A percentile compares a stretch with the other conserved stretches of the same genome.
Conservation (phyloP, 2,329 filamentous ascomycete genomes). For the Lachnellula subtilissima region DNA sequence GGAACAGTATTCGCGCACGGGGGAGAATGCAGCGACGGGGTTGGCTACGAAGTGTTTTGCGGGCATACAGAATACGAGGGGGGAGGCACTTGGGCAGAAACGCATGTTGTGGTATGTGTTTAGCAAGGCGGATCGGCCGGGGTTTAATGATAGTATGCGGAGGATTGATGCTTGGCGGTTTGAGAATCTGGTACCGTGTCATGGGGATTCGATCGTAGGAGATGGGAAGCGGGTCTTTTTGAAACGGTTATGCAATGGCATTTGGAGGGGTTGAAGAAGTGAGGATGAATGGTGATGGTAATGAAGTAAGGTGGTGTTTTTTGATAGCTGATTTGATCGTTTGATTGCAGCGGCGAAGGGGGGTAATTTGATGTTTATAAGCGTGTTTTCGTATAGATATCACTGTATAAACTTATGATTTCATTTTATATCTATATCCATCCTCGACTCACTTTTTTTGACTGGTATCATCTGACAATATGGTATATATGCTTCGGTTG, state of each 20-base stretch:
- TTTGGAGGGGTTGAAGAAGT: constrained; percentile 42
- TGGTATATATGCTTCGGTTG: too few relatives aligned
- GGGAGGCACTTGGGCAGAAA: constrained; percentile 67
- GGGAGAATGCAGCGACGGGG: constrained; percentile 50
- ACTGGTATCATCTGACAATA: too few relatives aligned
- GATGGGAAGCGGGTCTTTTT: constrained; percentile 70
- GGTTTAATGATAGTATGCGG: constrained; percentile 64
- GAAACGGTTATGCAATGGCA: constrained; percentile 81
- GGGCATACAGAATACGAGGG: constrained; percentile 55
- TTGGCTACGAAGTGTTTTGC: constrained; percentile 54
- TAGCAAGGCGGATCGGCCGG: constrained; percentile 54
- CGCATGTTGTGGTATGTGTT: constrained; percentile 76
- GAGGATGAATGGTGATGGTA: constrained; percentile 17
- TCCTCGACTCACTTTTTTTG: too few relatives aligned
- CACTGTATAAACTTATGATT: too few relatives aligned
- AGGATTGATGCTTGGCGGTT: constrained; percentile 80
- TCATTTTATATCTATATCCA: too few relatives aligned
- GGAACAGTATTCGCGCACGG: constrained; percentile 72
- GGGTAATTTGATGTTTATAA: too few relatives aligned
- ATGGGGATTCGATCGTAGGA: constrained; percentile 81
- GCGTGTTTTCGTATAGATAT: too few relatives aligned
- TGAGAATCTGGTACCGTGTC: constrained; percentile 79
- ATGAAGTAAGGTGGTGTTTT: background rate
- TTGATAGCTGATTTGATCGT: too few relatives aligned
- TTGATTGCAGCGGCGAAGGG: too few relatives aligned